Evolutionary conservation across 1,284 basidiomycete genomes (phyloP).

Genomic region (Gastroboletus turbinatus): DNA sequence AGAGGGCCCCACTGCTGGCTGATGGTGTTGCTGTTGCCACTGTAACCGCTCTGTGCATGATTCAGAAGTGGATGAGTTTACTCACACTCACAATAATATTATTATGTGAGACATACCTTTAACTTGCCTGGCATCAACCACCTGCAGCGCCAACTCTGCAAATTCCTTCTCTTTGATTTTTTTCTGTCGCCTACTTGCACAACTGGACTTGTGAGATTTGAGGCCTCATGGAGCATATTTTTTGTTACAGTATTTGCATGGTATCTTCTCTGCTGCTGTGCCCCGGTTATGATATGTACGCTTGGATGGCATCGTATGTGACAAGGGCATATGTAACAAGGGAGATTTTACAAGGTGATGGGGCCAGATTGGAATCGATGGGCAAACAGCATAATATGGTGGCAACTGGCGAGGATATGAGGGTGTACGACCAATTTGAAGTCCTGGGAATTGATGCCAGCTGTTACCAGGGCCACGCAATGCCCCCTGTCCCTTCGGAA

Average conservation of each 20-base stretch:
- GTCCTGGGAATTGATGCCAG: neutral
- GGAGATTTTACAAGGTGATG: too few species aligned
- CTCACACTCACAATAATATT: too few species aligned
- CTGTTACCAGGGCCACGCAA: neutral
- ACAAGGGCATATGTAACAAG: neutral
- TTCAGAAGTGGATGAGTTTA: too few species aligned
- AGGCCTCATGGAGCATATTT: neutral
- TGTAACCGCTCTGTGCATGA: too few species aligned
- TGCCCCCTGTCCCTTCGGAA: neutral
- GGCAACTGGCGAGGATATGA: too few species aligned
- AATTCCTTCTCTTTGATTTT: neutral
- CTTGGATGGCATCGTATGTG: neutral
- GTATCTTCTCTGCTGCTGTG: neutral
- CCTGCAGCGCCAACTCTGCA: neutral
- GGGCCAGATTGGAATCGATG: too few species aligned
- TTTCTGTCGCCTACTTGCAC: neutral
- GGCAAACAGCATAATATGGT: too few species aligned
- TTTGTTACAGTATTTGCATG: neutral
- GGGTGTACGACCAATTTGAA: too few species aligned
- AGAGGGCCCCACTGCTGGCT: too few species aligned
- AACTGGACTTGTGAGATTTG: neutral
- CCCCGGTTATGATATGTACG: neutral
- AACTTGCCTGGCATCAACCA: neutral
- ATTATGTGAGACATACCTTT: neutral
- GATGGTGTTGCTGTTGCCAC: too few species aligned